Evolutionary conservation across 768 basidiomycete species (phyloP), one percentile per base, ranked within the genome.

Genomic region (Rhodotorula graminis): DNA sequence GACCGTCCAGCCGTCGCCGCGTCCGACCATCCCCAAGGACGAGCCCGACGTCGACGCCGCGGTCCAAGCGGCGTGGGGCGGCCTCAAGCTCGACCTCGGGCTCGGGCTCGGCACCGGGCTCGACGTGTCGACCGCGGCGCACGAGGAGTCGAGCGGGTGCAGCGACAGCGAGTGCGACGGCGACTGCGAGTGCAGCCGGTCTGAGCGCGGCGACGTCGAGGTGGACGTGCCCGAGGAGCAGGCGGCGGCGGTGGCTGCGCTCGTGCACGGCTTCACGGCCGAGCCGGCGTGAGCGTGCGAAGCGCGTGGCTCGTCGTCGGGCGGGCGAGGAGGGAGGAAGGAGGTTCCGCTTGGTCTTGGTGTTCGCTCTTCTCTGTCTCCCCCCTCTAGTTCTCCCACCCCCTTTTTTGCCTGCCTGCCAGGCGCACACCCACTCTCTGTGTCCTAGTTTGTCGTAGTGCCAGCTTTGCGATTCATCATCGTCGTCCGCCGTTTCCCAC

Each of bases 1-100:
- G 47, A 67, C 65, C 23, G 58, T 52, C 5, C 65, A 59, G 49
- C 46, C 57, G 19, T 21, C 33, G 12, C 31, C 90, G 89, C 33
- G 25, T 10, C 23, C 50, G 50, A 27, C 21, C 19, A 37, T 37
- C 37, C 37, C 37, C 44, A 46, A 46, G 27, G 16, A 12, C 29
- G 33, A 23, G 50, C 19, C 14, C 16, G 14, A 7, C 18, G 31
- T 1, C 23, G 10, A 15, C 33, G 23, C 7, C 23, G 40, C 23
- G 25, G 19, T 27, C 40, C 25, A n/a, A 8, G 29, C 3, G 16
- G 31, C 1, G 12, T 21, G 14, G 21, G 42, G 44, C 25, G 66
- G 46, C 10, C 40, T 67, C 25, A 18, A 49, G 10, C 21, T 60
- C 37, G 33, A 42, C 21, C 66, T 61, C 50, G 49, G 27, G 50